These are phyloP conservation scores for Diaporthe helianthi DNA, from an alignment of 2,329 filamentous ascomycete species.

Conservation along the genomic window DNA sequence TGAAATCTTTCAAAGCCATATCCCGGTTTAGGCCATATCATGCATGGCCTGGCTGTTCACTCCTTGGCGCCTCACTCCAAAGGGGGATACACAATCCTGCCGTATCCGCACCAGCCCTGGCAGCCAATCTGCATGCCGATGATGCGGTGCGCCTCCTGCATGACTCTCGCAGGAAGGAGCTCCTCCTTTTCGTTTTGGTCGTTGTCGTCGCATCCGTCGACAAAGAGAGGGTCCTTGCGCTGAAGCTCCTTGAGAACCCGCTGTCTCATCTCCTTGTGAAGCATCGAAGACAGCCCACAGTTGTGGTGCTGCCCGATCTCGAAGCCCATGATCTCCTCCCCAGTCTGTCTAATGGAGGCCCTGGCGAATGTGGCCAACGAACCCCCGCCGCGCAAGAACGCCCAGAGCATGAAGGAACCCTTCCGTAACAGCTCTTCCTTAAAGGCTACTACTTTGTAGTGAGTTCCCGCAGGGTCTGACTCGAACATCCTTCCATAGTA, in stretches of 20 bases:
- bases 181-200: not conserved
- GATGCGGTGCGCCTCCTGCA: constrained; percentile 14
- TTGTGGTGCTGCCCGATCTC: not conserved
- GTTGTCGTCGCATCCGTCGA: not conserved
- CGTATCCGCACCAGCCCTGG: constrained; percentile 27
- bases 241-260: constrained; percentile 2
- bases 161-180: not conserved
- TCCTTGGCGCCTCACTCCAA: not conserved
- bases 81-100: constrained; percentile 1
- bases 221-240: not conserved
- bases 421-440: constrained; percentile 30
- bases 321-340: constrained; percentile 22
- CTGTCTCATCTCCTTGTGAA: constrained; percentile 28
- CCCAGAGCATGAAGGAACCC: constrained; percentile 31
- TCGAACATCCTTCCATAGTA: constrained; percentile 13
- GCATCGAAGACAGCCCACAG: constrained; percentile 16
- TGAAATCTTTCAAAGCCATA: not conserved
- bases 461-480: constrained; percentile 22
- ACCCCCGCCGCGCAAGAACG: constrained; percentile 25
- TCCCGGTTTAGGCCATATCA: not conserved
- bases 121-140: constrained; percentile 28
- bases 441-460: constrained; percentile 29
- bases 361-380: constrained; percentile 1
- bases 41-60: not conserved
- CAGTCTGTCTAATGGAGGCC: not conserved